phyloP scores from a whole-genome alignment of 139 green algal genomes.

The Chlamydomonas schloesseri region DNA sequence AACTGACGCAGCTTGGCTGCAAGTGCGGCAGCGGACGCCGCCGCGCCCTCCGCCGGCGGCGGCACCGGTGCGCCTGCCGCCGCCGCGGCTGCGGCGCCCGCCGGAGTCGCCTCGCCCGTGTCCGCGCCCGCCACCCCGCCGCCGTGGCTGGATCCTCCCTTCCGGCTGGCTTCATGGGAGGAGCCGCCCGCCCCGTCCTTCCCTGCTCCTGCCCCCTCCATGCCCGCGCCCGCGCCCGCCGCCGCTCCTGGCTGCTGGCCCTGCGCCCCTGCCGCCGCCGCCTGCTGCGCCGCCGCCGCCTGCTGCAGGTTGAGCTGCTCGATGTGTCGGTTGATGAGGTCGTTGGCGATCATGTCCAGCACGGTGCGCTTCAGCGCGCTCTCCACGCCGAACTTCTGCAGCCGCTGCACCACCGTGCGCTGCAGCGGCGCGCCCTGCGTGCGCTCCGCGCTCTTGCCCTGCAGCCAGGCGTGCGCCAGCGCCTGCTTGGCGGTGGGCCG shows the following conservation, averaged over 20 bases:
- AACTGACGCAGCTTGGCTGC: background rate
- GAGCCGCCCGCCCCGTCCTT: too few species aligned
- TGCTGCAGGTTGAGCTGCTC: slow-evolving; percentile 17
- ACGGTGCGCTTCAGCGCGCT: slow-evolving; percentile 83
- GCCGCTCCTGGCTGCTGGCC: background rate
- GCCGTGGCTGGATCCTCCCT: too few species aligned
- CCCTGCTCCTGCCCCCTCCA: background rate
- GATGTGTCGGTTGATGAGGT: slow-evolving; percentile 68
- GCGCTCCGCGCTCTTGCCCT: slow-evolving; percentile 54
- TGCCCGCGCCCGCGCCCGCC: background rate
- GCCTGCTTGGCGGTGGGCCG: slow-evolving; percentile 80
- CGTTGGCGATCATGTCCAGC: slow-evolving; percentile 91
- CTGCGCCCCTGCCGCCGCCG: background rate
- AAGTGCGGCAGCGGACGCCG: background rate
- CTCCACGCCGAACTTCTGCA: slow-evolving; percentile 75
- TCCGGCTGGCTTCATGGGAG: too few species aligned
- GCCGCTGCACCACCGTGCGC: slow-evolving; percentile 84
- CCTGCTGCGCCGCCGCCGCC: background rate
- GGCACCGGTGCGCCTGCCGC: background rate
- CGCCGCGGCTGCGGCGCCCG: background rate
- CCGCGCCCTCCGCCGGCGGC: background rate
- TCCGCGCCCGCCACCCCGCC: background rate
- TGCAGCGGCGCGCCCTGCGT: slow-evolving; percentile 62
- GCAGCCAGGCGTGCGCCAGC: slow-evolving; percentile 86
- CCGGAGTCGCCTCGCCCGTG: slow-evolving; percentile 1